A percentile compares a stretch with the other conserved stretches of the same genome.
These are phyloP conservation scores for Berkeleyomyces basicola DNA, from an alignment of 2,329 filamentous ascomycete genomes.

Conservation along the genomic window DNA sequence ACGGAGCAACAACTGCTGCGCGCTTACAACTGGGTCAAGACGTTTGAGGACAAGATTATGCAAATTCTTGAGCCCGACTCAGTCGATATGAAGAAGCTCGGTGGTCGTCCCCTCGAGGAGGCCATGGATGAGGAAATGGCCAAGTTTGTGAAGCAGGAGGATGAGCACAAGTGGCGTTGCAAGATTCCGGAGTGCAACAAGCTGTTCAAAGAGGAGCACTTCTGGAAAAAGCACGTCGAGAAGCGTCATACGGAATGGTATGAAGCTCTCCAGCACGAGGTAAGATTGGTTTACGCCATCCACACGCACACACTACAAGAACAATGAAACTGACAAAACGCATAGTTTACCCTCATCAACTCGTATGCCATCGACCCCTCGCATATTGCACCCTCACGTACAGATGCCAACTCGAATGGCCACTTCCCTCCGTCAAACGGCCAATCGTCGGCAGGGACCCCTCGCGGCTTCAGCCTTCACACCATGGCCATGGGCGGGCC, in stretches of 20 bases:
- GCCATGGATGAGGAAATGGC: slow-evolving; percentile 69
- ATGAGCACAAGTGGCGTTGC: slow-evolving; percentile 92
- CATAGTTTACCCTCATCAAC: slow-evolving; percentile 75
- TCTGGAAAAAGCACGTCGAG: slow-evolving; percentile 96
- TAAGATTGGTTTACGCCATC: slow-evolving; percentile 30
- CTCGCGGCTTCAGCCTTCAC: slow-evolving; percentile 76
- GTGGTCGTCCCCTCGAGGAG: slow-evolving; percentile 73
- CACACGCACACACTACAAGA: not conserved
- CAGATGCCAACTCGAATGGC: slow-evolving; percentile 87
- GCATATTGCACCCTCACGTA: slow-evolving; percentile 83
- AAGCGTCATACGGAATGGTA: slow-evolving; percentile 88
- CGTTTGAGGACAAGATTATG: slow-evolving; percentile 89
- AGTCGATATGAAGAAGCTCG: slow-evolving; percentile 76
- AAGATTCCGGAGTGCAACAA: slow-evolving; percentile 93
- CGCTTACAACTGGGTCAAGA: slow-evolving; percentile 97
- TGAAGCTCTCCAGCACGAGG: slow-evolving; percentile 64
- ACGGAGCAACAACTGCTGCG: slow-evolving; percentile 82
- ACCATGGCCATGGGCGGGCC: slow-evolving; percentile 47
- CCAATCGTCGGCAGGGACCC: slow-evolving; percentile 65
- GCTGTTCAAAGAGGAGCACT: slow-evolving; percentile 90
- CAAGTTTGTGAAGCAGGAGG: slow-evolving; percentile 91
- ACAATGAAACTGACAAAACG: slow-evolving; percentile 13
- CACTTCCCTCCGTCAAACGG: slow-evolving; percentile 75
- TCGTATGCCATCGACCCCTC: slow-evolving; percentile 86
- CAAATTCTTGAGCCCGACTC: slow-evolving; percentile 84